Evolutionary conservation across 441 rosid genomes (phyloP).

Genomic region (Adansonia grandidieri): DNA sequence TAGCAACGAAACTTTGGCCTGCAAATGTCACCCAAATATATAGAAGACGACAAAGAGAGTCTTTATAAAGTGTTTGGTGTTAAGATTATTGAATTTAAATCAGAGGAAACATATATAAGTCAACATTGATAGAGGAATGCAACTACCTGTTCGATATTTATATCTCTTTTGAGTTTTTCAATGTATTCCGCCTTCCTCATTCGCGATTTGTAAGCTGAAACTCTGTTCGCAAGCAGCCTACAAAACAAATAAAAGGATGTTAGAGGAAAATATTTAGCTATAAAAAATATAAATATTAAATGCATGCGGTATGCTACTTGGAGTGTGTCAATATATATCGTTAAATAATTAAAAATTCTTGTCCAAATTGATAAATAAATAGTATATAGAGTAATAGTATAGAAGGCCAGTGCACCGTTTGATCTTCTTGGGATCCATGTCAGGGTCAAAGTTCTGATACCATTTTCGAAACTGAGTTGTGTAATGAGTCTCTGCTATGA

Average conservation of each 20-base stretch:
- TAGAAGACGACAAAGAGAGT: background rate
- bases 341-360: background rate
- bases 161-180: background rate
- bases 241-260: background rate
- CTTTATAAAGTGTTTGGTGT: background rate
- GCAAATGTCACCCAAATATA: background rate
- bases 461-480: background rate
- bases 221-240: conserved; percentile 16
- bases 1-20: background rate
- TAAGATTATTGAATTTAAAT: background rate
- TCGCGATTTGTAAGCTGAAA: conserved; percentile 19
- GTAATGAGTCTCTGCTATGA: background rate
- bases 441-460: background rate
- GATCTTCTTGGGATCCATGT: conserved; percentile 9
- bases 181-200: background rate
- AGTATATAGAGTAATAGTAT: background rate
- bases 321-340: background rate
- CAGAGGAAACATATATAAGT: background rate
- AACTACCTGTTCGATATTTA: background rate
- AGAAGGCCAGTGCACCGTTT: conserved; percentile 4
- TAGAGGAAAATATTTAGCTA: background rate
- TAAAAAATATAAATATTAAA: background rate
- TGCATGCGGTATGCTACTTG: background rate
- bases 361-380: background rate
- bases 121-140: background rate